Evolutionary conservation across 1,284 basidiomycete species (phyloP).

Genomic region (Mrakiaceae sp.): DNA sequence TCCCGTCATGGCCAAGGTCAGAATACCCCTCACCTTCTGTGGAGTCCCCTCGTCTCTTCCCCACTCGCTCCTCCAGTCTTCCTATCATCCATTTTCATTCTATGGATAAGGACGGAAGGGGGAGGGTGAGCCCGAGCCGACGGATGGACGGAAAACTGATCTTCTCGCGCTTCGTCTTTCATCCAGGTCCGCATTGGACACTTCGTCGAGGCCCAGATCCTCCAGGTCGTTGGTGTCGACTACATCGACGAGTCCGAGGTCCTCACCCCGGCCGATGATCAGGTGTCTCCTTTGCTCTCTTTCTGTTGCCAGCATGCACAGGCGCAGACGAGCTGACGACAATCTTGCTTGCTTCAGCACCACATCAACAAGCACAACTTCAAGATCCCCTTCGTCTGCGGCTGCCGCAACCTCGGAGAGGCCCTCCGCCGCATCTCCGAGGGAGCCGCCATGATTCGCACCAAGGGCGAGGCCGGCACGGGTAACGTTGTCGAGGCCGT

Average conservation of each 20-base stretch:
- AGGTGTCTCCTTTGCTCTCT: constrained; percentile 10
- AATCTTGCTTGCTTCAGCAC: constrained; percentile 40
- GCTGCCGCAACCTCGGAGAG: constrained; percentile 55
- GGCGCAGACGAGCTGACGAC: background rate
- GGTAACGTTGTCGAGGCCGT: constrained; percentile 76
- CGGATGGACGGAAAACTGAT: constrained; percentile 38
- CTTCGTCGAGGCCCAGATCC: constrained; percentile 92
- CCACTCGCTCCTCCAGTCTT: background rate
- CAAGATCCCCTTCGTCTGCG: constrained; percentile 55
- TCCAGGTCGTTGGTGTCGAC: constrained; percentile 89
- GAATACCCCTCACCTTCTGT: background rate
- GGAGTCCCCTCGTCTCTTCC: background rate
- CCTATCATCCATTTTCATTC: no score
- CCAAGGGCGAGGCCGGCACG: constrained; percentile 94
- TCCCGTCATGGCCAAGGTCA: constrained; percentile 44
- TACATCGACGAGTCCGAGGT: constrained; percentile 99
- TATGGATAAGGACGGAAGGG: no score
- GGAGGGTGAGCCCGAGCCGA: no score
- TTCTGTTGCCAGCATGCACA: background rate
- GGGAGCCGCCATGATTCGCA: constrained; percentile 88
- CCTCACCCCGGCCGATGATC: constrained; percentile 84
- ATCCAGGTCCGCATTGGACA: constrained; percentile 87
- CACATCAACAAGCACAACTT: constrained; percentile 72
- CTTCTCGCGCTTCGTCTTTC: constrained; percentile 46
- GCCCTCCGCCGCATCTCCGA: constrained; percentile 93